phyloP scores from a whole-genome alignment of 2,329 filamentous ascomycete genomes.

The Aspergillus sojae region DNA sequence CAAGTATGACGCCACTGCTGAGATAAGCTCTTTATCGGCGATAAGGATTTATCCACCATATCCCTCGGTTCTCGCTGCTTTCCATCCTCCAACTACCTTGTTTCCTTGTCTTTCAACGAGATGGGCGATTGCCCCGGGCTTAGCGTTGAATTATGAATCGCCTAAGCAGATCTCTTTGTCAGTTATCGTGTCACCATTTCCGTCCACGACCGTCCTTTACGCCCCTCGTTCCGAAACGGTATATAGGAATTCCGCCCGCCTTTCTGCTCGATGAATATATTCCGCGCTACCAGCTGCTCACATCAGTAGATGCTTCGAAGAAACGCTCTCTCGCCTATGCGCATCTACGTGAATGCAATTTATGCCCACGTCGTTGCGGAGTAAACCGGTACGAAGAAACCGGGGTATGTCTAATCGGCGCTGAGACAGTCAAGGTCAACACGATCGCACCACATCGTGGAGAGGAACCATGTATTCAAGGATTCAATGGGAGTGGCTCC shows the following conservation, averaged over 20 bases:
- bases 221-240: constrained; percentile 29
- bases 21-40: constrained; percentile 18
- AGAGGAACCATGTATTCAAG: constrained; percentile 81
- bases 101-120: background rate
- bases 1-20: constrained; percentile 20
- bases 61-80: background rate
- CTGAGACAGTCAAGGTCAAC: constrained; percentile 74
- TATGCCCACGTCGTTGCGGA: constrained; percentile 75
- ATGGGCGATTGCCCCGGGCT: background rate
- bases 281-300: constrained; percentile 71
- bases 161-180: background rate
- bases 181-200: background rate
- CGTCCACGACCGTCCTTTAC: background rate
- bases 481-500: constrained; percentile 75
- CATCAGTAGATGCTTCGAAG: constrained; percentile 67
- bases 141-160: background rate
- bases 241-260: constrained; percentile 58
- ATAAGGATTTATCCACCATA: background rate
- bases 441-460: constrained; percentile 85
- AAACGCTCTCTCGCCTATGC: constrained; percentile 75
- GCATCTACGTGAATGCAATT: constrained; percentile 76
- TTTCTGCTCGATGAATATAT: constrained; percentile 76
- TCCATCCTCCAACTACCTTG: background rate
- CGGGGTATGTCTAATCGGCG: constrained; percentile 76
- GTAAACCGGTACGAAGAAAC: constrained; percentile 81